Evolutionary conservation across 768 basidiomycete species (phyloP).

Genomic region (Neoboletus subvelutipes): DNA sequence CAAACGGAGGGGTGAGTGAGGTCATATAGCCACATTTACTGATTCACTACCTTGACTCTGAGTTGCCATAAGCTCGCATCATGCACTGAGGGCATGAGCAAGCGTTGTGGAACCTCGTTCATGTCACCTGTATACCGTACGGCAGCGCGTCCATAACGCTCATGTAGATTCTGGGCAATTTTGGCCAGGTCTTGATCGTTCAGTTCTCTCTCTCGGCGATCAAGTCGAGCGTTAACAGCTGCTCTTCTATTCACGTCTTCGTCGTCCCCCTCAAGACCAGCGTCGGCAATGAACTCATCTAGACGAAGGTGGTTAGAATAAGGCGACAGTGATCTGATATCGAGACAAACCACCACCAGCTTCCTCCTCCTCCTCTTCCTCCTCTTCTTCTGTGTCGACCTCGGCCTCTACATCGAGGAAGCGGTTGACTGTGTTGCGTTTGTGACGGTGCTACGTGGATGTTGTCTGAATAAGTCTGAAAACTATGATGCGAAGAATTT

Average conservation of each 20-base stretch:
- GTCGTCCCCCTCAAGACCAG: slow-evolving; percentile 64
- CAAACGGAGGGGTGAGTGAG: slow-evolving; percentile 2
- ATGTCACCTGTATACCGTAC: slow-evolving; percentile 86
- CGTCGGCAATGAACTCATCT: slow-evolving; percentile 72
- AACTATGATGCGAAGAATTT: slow-evolving; percentile 13
- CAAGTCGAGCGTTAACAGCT: slow-evolving; percentile 65
- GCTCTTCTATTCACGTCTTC: slow-evolving; percentile 50
- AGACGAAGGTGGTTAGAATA: slow-evolving; percentile 14
- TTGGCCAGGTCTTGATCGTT: slow-evolving; percentile 79
- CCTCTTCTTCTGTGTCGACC: slow-evolving; percentile 96
- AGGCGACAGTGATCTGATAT: neutral
- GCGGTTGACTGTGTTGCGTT: slow-evolving; percentile 61
- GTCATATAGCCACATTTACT: neutral
- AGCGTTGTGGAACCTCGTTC: slow-evolving; percentile 88
- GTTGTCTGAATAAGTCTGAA: slow-evolving; percentile 6
- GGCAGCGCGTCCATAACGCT: slow-evolving; percentile 70
- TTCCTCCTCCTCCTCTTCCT: slow-evolving; percentile 85
- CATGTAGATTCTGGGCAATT: slow-evolving; percentile 78
- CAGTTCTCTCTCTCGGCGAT: slow-evolving; percentile 67
- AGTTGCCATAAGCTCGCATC: slow-evolving; percentile 97
- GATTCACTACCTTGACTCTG: slow-evolving; percentile 72
- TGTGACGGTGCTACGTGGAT: slow-evolving; percentile 57
- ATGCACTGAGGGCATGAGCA: slow-evolving; percentile 95
- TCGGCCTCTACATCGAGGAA: slow-evolving; percentile 97
- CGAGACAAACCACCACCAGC: slow-evolving; percentile 48